phyloP scores from a whole-genome alignment of 495 filamentous ascomycete species.

The Lentithecium fluviatile region DNA sequence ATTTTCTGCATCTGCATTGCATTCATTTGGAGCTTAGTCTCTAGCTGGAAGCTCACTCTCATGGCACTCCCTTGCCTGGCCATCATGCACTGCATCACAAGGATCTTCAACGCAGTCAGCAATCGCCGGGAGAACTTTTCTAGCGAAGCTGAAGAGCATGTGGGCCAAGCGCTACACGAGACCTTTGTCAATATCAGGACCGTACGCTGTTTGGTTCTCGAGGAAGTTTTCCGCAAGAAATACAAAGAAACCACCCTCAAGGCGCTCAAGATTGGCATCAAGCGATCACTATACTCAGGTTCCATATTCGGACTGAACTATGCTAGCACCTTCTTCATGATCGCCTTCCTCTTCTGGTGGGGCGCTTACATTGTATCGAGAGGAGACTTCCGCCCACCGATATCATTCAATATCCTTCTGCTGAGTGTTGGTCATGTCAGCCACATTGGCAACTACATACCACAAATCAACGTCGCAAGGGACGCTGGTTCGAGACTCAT shows the following conservation, averaged over 20 bases:
- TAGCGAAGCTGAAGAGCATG: constrained; percentile 57
- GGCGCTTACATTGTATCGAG: constrained; percentile 62
- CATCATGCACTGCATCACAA: constrained; percentile 62
- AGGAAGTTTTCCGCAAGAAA: constrained; percentile 69
- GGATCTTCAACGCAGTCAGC: constrained; percentile 50
- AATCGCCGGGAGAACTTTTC: constrained; percentile 68
- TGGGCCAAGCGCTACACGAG: constrained; percentile 66
- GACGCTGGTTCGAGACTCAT: constrained; percentile 73
- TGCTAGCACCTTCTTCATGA: constrained; percentile 66
- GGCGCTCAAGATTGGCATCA: constrained; percentile 57
- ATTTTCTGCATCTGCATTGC: constrained; percentile 63
- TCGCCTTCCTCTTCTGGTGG: constrained; percentile 83
- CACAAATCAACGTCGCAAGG: constrained; percentile 72
- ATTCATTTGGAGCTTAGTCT: constrained; percentile 68
- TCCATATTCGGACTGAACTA: constrained; percentile 75
- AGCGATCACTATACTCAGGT: constrained; percentile 63
- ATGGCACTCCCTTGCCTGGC: constrained; percentile 70
- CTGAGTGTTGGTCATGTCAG: constrained; percentile 74
- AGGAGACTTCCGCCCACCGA: constrained; percentile 51
- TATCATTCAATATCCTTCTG: constrained; percentile 79
- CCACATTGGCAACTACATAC: constrained; percentile 67
- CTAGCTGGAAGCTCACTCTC: constrained; percentile 80
- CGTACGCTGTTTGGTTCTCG: constrained; percentile 74
- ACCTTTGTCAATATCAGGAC: constrained; percentile 80
- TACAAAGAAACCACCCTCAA: constrained; percentile 52